phyloP scores from a whole-genome alignment of 2,329 filamentous ascomycete genomes.

The Neopestalotiopsis clavispora region DNA sequence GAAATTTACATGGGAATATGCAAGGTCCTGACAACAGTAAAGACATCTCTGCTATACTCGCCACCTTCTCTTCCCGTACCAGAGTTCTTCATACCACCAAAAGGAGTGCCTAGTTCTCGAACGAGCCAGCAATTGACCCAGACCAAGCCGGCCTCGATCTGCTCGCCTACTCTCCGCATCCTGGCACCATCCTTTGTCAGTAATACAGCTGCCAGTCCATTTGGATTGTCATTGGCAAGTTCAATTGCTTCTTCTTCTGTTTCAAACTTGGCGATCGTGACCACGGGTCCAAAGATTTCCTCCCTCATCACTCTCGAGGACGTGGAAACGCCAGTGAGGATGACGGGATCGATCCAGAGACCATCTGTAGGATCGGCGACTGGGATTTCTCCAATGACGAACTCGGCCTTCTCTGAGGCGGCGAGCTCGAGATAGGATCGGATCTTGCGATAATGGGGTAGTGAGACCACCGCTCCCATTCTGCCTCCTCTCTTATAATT shows the following conservation, averaged over 20 bases:
- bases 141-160: slow-evolving; percentile 37
- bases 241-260: slow-evolving; percentile 31
- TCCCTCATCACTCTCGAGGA: slow-evolving; percentile 38
- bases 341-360: slow-evolving; percentile 34
- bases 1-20: slow-evolving; percentile 28
- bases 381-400: slow-evolving; percentile 28
- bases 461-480: slow-evolving; percentile 35
- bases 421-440: slow-evolving; percentile 30
- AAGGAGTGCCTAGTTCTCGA: slow-evolving; percentile 37
- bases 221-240: slow-evolving; percentile 35
- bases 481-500: slow-evolving; percentile 28
- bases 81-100: slow-evolving; percentile 40
- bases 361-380: slow-evolving; percentile 22
- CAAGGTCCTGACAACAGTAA: slow-evolving; percentile 36
- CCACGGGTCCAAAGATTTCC: slow-evolving; percentile 49
- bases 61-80: slow-evolving; percentile 37
- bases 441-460: slow-evolving; percentile 35
- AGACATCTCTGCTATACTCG: slow-evolving; percentile 38
- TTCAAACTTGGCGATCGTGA: slow-evolving; percentile 42
- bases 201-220: slow-evolving; percentile 35
- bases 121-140: slow-evolving; percentile 41
- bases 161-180: slow-evolving; percentile 36
- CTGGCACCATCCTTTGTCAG: slow-evolving; percentile 35
- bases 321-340: slow-evolving; percentile 30
- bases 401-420: slow-evolving; percentile 28